Conservation (phyloP, 1,284 basidiomycete genomes). For the Tylopilus sp. region DNA sequence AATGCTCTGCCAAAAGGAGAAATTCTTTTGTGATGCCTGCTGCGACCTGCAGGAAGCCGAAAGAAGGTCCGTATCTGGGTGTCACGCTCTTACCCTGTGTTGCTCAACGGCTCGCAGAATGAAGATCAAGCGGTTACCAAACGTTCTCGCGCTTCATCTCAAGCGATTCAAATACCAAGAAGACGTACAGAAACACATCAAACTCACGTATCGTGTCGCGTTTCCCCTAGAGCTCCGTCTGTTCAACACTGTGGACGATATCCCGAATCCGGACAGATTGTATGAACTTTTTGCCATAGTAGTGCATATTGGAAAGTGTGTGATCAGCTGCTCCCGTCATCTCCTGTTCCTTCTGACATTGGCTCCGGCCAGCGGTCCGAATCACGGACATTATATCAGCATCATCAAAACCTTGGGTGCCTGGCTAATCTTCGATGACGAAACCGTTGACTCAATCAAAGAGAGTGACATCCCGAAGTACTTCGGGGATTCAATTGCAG, state of each 20-base stretch:
- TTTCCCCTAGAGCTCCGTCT: conserved; percentile 92
- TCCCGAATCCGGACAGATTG: conserved; percentile 80
- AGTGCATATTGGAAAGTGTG: conserved; percentile 94
- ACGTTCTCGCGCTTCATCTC: conserved; percentile 89
- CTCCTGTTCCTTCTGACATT: conserved; percentile 13
- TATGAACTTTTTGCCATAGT: conserved; percentile 96
- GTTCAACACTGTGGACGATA: conserved; percentile 96
- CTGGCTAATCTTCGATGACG: conserved; percentile 96
- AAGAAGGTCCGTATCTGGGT: conserved; percentile 60
- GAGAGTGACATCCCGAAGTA: conserved; percentile 90
- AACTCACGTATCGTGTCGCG: conserved; percentile 91
- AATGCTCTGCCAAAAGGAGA: conserved; percentile 97
- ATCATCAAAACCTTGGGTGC: conserved; percentile 81
- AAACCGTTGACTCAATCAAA: conserved; percentile 81
- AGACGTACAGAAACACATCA: conserved; percentile 82
- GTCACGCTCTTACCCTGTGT: conserved; percentile 2
- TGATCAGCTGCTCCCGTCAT: conserved; percentile 22
- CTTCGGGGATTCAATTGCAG: conserved; percentile 87
- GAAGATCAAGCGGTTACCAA: conserved; percentile 96
- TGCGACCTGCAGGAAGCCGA: conserved; percentile 97
- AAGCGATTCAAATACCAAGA: conserved; percentile 99
- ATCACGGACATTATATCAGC: conserved; percentile 97
- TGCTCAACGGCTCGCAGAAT: conserved; percentile 56
- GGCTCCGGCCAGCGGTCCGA: conserved; percentile 65
- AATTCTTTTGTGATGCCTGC: conserved; percentile 97